Evolutionary conservation across 306 rosid species (phyloP).

Genomic region (Arachis stenosperma): DNA sequence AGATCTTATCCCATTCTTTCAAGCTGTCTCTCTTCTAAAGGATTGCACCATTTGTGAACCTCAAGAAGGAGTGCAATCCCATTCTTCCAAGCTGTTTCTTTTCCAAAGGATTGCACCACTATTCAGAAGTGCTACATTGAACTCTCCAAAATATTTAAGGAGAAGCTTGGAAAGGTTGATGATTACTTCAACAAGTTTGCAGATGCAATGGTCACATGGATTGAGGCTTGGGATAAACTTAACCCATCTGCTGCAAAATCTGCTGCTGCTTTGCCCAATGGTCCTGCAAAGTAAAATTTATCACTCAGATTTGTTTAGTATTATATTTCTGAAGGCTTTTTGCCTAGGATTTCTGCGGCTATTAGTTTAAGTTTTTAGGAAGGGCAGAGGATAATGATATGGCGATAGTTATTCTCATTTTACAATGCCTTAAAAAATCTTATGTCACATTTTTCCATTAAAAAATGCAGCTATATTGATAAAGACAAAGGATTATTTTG

Average conservation of each 20-base stretch:
- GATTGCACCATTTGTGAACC: slow-evolving; percentile 80
- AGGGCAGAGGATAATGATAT: slow-evolving; percentile 37
- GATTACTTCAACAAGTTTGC: too few species aligned
- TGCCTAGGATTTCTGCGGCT: slow-evolving; percentile 42
- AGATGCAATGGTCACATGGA: slow-evolving; percentile 41
- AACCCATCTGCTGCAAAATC: slow-evolving; percentile 49
- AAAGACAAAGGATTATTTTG: too few species aligned
- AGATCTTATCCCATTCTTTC: too few species aligned
- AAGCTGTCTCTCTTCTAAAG: slow-evolving; percentile 47
- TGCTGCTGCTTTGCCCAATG: slow-evolving; percentile 32
- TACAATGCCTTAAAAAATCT: neutral
- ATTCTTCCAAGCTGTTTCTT: slow-evolving; percentile 59
- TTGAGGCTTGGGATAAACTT: slow-evolving; percentile 77
- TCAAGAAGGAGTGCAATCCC: slow-evolving; percentile 80
- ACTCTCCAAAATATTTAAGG: slow-evolving; percentile 68
- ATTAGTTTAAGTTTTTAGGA: slow-evolving; percentile 40
- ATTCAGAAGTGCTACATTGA: slow-evolving; percentile 73
- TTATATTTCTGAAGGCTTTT: slow-evolving; percentile 34
- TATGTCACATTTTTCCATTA: too few species aligned
- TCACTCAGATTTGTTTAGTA: neutral
- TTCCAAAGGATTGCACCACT: slow-evolving; percentile 65
- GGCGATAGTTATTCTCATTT: slow-evolving; percentile 29
- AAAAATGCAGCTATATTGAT: too few species aligned
- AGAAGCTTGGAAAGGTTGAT: slow-evolving; percentile 40
- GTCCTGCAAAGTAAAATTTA: slow-evolving; percentile 45